Conservation (phyloP, 2,329 filamentous ascomycete species). For the Malbranchea zuffiana region DNA sequence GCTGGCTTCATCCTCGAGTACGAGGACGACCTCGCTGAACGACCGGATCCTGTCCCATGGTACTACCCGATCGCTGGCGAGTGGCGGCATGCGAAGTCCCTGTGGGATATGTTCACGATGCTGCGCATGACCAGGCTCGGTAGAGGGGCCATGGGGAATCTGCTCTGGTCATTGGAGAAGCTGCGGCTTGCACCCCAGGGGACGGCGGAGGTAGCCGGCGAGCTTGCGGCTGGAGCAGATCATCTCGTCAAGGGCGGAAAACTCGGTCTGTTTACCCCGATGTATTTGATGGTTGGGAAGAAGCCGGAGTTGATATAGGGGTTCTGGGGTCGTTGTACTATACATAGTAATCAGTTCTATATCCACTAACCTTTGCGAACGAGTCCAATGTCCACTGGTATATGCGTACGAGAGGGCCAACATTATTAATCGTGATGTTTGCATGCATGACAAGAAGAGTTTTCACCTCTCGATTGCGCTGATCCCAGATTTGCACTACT, state of each 20-base stretch:
- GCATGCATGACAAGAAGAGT: too few relatives aligned
- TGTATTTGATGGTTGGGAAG: conserved; percentile 18
- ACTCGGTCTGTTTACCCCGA: conserved; percentile 16
- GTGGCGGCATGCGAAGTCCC: conserved; percentile 8
- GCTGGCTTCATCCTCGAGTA: conserved; percentile 21
- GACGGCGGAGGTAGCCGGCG: conserved; percentile 12
- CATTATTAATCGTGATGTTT: too few relatives aligned
- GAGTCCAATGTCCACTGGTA: too few relatives aligned
- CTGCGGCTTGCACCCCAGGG: conserved; percentile 14
- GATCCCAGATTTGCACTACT: too few relatives aligned
- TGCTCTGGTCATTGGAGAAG: conserved; percentile 14
- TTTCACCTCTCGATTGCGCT: too few relatives aligned
- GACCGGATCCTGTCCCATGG: conserved; percentile 17
- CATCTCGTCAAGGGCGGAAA: conserved; percentile 12
- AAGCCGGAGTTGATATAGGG: conserved; percentile 9
- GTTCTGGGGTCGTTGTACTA: not conserved
- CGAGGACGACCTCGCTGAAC: conserved; percentile 20
- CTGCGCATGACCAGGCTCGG: conserved; percentile 7
- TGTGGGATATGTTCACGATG: conserved; percentile 14
- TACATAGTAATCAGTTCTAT: too few relatives aligned
- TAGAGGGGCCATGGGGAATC: conserved; percentile 6
- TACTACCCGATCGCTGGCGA: conserved; percentile 18
- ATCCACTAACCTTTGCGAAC: too few relatives aligned
- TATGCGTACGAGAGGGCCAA: too few relatives aligned
- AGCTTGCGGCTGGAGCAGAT: conserved; percentile 14